Percentiles rank a stretch among this genome's conserved stretches.
These are phyloP conservation scores for Nannochloropsis salina DNA, from an alignment of 108 stramenopile genomes.

Conservation along the genomic window DNA sequence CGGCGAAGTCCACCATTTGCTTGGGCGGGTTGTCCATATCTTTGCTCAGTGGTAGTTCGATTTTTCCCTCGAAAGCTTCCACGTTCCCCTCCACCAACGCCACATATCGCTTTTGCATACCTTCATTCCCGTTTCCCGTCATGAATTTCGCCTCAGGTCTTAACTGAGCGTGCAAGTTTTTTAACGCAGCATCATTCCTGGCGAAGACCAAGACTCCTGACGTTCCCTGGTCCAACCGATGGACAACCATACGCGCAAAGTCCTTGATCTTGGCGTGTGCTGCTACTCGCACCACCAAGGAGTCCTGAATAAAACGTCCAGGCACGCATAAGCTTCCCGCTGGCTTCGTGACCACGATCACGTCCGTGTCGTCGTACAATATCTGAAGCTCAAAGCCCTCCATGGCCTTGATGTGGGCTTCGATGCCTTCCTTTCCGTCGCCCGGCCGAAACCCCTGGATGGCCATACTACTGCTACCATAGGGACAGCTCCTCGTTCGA, in stretches of 20 bases:
- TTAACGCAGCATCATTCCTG: constrained; percentile 26
- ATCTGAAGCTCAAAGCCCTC: constrained; percentile 18
- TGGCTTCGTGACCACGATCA: constrained; percentile 43
- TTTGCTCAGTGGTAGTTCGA: constrained; percentile 35
- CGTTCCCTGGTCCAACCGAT: constrained; percentile 43
- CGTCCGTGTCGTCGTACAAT: constrained; percentile 36
- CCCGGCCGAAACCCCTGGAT: background rate
- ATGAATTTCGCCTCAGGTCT: background rate
- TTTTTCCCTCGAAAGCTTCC: constrained; percentile 30
- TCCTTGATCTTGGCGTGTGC: background rate
- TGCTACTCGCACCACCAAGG: constrained; percentile 29
- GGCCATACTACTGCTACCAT: background rate
- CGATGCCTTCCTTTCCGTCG: constrained; percentile 7
- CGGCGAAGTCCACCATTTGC: constrained; percentile 32
- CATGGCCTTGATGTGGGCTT: constrained; percentile 17
- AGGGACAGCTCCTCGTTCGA: background rate
- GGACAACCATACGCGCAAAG: constrained; percentile 38
- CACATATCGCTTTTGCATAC: constrained; percentile 29
- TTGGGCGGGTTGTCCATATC: constrained; percentile 36
- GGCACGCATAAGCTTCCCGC: constrained; percentile 37
- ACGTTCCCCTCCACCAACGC: constrained; percentile 34
- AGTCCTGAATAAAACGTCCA: constrained; percentile 34
- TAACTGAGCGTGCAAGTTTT: constrained; percentile 38
- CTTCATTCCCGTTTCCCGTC: background rate
- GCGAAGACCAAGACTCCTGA: constrained; percentile 37